Evolutionary conservation across 2,329 filamentous ascomycete species (phyloP), one percentile per base, ranked within the genome.

Genomic region (Incumbomyces delicatus): DNA sequence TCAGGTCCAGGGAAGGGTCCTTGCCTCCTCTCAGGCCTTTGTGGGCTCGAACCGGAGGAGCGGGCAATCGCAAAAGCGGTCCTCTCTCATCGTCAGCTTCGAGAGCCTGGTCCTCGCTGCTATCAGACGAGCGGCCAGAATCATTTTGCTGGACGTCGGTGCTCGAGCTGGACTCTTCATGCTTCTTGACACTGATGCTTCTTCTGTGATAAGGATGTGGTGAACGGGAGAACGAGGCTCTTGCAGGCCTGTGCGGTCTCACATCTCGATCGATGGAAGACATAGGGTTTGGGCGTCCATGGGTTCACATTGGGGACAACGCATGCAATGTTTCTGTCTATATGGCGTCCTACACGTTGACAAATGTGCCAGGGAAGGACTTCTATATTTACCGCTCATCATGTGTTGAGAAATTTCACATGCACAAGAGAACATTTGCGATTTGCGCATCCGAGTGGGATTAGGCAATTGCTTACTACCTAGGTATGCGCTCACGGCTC

Each of bases 11-110:
- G n/a, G 52, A 49, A 10, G 53, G 53, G 41, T 59, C 57, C 36
- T 50, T 52, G 14, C 55, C 58, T 59, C 61, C 57, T 75, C 80
- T 49, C 77, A 95, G 65, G 6, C 88, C 89, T 66, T 95, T 95
- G 61, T 85, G 82, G 29, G 79, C 73, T 50, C 80, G 76, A 7
- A 75, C 57, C n/a, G 75, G 82, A 2, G 89, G 85, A 2, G 89
- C 86, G 1, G 90, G 89, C 17, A 95, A 69, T 62, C 84, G 92
- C 47, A 95, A 72, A 56, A 90, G 82, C 4, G 68, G 63, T 36
- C 72, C 73, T 53, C 89, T 85, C 64, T 96, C 90, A 67, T 96
- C 90, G 59, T 95, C 90, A 33, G 90, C 90, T 62, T 96, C 90
- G 14, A 89, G 94, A 18, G 90, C 90, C 62, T 88, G 95, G 56